Evolutionary conservation across 805 yeast species (phyloP), one percentile per base, ranked within the genome.

Genomic region (Monosporozyma solicola): DNA sequence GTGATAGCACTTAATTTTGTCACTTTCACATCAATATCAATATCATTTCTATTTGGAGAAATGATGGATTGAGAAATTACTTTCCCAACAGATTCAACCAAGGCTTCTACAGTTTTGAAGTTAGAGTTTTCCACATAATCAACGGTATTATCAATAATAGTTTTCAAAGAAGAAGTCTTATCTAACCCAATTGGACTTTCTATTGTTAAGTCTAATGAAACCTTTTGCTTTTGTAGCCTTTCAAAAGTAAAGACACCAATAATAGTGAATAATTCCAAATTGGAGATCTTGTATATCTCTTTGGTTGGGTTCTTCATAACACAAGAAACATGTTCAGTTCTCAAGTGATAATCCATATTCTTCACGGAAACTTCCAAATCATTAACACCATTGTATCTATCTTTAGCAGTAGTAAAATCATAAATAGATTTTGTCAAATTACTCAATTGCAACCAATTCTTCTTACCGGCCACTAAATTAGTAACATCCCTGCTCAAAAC

Each of bases 201-300:
- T 29, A 89, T 68, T 7, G 66, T 67, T 16, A 80, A 53, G 59
- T 85, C 85, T 31, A 86, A 57, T 2, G 74, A 69, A 7, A 94
- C 87, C 47, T 82, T 82, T 70, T 94, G 99, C 59, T 79, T 82
- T 61, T 85, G 84, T 24, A 84, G 68, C 54, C 99, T 75, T 66
- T 94, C 99, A 70, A 90, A 87, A 1, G 90, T 85, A 72, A 90
- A 92, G 7, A 94, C 94, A 4, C 99, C 99, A 59, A 94, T 86
- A n/a, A 91, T 74, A 0, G 96, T 84, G 49, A 84, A 74, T 16
- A 88, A 68, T 49, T 76, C 74, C 39, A 91, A 67, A 5, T 78
- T 76, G 4, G 74, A 71, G 41, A 88, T 79, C 9, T 60, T 51
- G 2, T 78, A 61, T 2, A 41, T 25, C 43, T 69, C 70, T 35